Conservation (phyloP, 495 filamentous ascomycete species). For the Xylaria bambusicola region DNA sequence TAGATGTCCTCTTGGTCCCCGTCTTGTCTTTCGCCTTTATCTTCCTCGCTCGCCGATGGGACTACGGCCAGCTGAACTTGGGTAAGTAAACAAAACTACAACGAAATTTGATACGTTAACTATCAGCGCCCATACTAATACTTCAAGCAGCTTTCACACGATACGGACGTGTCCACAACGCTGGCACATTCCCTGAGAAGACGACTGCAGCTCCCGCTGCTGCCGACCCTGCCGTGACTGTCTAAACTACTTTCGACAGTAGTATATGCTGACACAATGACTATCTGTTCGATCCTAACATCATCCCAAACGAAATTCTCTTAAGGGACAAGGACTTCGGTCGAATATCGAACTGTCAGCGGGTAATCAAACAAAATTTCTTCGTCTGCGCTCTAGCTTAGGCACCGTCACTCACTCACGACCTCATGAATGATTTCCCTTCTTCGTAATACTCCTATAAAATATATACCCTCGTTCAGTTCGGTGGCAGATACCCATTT, state of each 20-base stretch:
- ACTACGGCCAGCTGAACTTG: slow-evolving; percentile 49
- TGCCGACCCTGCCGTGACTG: slow-evolving; percentile 30
- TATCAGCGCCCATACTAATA: neutral
- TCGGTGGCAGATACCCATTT: slow-evolving; percentile 6
- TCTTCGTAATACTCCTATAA: neutral
- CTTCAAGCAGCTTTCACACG: slow-evolving; percentile 46
- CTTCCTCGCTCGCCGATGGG: slow-evolving; percentile 46
- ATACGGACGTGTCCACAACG: slow-evolving; percentile 50
- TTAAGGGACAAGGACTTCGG: neutral
- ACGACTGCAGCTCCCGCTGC: slow-evolving; percentile 27
- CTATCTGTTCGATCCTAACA: neutral
- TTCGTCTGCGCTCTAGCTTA: neutral
- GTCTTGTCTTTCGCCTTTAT: slow-evolving; percentile 39
- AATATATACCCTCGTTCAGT: slow-evolving; percentile 15
- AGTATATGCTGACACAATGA: neutral
- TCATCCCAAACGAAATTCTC: neutral
- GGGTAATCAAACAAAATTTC: neutral
- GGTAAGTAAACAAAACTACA: slow-evolving; percentile 16
- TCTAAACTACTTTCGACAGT: slow-evolving; percentile 13
- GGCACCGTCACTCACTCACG: slow-evolving; percentile 2
- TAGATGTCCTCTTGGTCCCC: slow-evolving; percentile 44
- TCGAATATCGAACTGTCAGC: neutral
- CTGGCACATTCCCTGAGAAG: slow-evolving; percentile 50
- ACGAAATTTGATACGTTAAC: too few species aligned
- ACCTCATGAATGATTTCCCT: neutral